Evolutionary conservation across 2,329 filamentous ascomycete species (phyloP).

Genomic region (Trichoderma sp.): DNA sequence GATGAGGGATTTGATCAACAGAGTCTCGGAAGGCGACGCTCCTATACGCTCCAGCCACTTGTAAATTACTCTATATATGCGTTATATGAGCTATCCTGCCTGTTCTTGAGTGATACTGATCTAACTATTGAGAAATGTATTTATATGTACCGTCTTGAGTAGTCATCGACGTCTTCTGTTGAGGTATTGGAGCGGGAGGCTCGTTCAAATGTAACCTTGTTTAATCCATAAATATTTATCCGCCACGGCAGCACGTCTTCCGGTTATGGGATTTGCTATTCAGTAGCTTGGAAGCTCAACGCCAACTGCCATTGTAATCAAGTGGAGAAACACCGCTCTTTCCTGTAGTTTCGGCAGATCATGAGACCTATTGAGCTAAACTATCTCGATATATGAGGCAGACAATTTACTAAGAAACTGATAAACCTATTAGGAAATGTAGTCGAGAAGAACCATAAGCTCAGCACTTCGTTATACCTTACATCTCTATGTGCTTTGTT

Average conservation of each 20-base stretch:
- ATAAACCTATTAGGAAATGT: background rate
- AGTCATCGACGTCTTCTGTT: background rate
- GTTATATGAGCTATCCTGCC: background rate
- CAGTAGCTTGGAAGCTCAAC: too few relatives aligned
- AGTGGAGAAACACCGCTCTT: background rate
- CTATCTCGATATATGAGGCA: background rate
- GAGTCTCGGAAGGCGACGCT: background rate
- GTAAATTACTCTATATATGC: background rate
- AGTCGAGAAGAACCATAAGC: background rate
- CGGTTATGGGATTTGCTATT: too few relatives aligned
- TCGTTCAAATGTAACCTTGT: background rate
- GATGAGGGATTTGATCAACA: background rate
- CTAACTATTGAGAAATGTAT: background rate
- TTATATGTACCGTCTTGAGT: background rate
- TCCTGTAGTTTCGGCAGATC: background rate
- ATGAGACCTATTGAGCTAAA: background rate
- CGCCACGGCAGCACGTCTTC: too few relatives aligned
- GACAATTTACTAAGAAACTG: background rate
- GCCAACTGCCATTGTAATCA: too few relatives aligned
- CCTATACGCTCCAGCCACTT: background rate
- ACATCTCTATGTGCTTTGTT: background rate
- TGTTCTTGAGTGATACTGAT: background rate
- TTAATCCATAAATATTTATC: background rate
- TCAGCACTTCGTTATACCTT: background rate
- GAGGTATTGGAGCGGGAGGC: background rate